A percentile compares a stretch with the other conserved stretches of the same genome.
Conservation (phyloP, 257 asterid genomes). For the Scutellaria galericulata region DNA sequence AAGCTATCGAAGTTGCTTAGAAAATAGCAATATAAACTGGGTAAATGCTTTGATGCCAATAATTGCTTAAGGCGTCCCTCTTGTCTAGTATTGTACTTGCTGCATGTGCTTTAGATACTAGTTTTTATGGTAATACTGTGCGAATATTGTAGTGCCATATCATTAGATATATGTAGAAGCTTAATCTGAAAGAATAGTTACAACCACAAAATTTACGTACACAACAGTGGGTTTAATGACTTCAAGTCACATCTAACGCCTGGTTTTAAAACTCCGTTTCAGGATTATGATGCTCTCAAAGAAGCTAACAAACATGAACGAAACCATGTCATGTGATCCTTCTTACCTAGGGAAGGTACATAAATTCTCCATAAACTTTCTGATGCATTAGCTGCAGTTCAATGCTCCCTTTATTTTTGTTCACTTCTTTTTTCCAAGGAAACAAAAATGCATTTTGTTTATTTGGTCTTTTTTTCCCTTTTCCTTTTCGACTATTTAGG, state of each 20-base stretch:
- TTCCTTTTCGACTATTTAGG: conserved; percentile 43
- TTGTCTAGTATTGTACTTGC: neutral
- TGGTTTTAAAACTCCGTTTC: conserved; percentile 38
- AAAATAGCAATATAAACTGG: neutral
- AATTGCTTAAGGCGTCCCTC: neutral
- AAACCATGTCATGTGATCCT: conserved; percentile 75
- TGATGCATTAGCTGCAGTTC: conserved; percentile 2
- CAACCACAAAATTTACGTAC: neutral
- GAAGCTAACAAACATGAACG: conserved; percentile 82
- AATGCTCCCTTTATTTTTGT: neutral
- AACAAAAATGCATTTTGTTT: neutral
- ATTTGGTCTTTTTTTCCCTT: neutral
- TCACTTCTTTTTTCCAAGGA: neutral
- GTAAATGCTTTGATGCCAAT: neutral
- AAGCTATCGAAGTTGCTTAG: too few relatives aligned
- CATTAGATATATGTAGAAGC: neutral
- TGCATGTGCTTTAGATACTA: neutral
- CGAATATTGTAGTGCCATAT: neutral
- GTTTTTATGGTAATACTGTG: neutral
- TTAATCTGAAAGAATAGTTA: neutral
- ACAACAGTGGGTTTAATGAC: neutral
- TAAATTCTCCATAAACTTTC: too few relatives aligned
- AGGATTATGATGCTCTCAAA: conserved; percentile 86
- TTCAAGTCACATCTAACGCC: neutral
- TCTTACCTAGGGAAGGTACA: conserved; percentile 80